phyloP scores from a whole-genome alignment of 148 eudicot species.

The Chenopodium berlandieri region DNA sequence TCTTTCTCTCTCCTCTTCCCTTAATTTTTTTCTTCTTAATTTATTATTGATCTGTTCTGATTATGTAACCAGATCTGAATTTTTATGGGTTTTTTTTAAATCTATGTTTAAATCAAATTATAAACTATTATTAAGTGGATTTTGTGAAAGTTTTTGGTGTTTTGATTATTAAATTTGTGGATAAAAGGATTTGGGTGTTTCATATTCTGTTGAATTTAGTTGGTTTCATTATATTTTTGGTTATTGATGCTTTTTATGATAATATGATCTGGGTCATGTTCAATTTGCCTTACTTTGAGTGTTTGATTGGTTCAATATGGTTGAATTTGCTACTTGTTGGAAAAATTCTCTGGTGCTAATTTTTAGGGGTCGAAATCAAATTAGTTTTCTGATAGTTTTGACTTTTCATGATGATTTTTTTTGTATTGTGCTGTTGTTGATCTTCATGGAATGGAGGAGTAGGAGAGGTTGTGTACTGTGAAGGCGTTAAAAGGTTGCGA shows the following conservation, averaged over 20 bases:
- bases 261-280: conserved; percentile 4
- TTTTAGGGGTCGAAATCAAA: background rate
- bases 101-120: background rate
- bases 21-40: background rate
- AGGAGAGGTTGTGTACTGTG: background rate
- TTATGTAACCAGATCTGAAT: conserved; percentile 26
- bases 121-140: no score
- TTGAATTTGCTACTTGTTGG: background rate
- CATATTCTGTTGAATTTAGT: background rate
- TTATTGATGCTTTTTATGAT: background rate
- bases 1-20: background rate
- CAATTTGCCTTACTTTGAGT: background rate
- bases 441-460: background rate
- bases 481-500: background rate
- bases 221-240: background rate
- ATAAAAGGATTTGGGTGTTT: conserved; percentile 3
- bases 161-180: background rate
- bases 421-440: background rate
- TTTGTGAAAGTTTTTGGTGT: background rate
- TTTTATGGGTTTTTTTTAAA: background rate
- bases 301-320: conserved; percentile 1
- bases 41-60: conserved; percentile 10
- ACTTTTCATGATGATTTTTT: conserved; percentile 10
- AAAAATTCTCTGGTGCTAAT: conserved; percentile 6
- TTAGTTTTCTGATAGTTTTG: conserved; percentile 6